Base-by-base conservation (phyloP, 2,329 filamentous ascomycete species). In the Exophiala calicioides region DNA sequence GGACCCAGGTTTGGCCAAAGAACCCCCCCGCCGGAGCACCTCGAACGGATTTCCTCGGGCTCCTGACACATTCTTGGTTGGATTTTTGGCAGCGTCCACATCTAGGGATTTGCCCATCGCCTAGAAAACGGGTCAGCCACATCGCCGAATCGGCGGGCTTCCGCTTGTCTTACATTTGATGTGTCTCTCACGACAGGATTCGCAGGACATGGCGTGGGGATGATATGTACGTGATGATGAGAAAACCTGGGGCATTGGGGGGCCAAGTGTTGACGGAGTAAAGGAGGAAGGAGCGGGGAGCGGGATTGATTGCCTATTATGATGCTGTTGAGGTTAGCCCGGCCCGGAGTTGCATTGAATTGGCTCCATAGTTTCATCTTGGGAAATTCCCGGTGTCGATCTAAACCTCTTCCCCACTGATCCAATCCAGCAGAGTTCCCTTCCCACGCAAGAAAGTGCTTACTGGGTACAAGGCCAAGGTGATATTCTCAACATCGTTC, bases 251-350 rank as follows among this genome's bases (percentile, higher is more conserved):
- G 19, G 39, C n/a, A n/a, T n/a, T n/a, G n/a, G n/a, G n/a, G n/a
- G n/a, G n/a, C n/a, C n/a, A n/a, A 21, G 18, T 45, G n/a, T 21
- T 31, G 4, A 7, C 24, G 36, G 36, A 42, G 38, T 15, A 40
- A 6, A 26, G n/a, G n/a, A 15, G 23, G 40, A 23, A 20, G 31
- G 23, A 19, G 7, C 19, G 7, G 38, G 9, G 7, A 10, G 27
- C 43, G 43, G 43, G 33, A 39, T 36, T 34, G n/a, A 29, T 41
- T 36, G 30, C 44, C 31, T 27, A 8, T 47, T 41, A 26, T 19
- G 40, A 7, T 13, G 4, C 10, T 27, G 7, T 12, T 27, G n/a
- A n/a, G n/a, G n/a, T n/a, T n/a, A n/a, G n/a, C n/a, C n/a, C n/a
- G n/a, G n/a, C n/a, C n/a, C n/a, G n/a, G n/a, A n/a, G n/a, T n/a